These are phyloP conservation scores for Rhodomyrtus psidioides DNA, from an alignment of 441 rosid species.

Conservation along the genomic window DNA sequence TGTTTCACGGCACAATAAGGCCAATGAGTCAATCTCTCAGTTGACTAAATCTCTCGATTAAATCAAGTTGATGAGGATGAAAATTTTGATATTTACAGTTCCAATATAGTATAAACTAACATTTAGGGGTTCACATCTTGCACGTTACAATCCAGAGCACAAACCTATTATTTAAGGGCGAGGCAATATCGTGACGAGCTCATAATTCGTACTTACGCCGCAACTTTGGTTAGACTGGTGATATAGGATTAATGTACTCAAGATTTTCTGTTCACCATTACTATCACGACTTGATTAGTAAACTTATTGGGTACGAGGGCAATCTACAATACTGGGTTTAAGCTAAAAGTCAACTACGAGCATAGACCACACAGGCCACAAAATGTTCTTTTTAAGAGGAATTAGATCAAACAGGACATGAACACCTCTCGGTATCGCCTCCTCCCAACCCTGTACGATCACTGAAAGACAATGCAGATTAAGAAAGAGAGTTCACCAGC, in stretches of 20 bases:
- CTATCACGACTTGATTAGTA: not conserved
- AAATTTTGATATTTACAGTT: not conserved
- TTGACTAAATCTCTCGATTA: not conserved
- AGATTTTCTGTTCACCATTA: not conserved
- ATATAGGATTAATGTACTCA: not conserved
- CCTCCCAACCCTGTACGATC: not conserved
- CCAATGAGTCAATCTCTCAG: not conserved
- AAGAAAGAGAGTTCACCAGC: slow-evolving; percentile 28
- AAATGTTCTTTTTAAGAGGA: not conserved
- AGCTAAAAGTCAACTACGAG: not conserved
- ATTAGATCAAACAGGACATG: not conserved
- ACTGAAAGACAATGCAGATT: not conserved
- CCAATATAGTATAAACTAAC: not conserved
- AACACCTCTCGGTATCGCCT: not conserved
- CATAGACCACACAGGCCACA: not conserved
- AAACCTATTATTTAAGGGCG: not conserved
- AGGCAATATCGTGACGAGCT: not conserved
- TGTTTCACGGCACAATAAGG: not conserved
- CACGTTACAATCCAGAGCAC: not conserved
- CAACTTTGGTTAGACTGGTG: not conserved
- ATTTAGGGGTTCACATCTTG: not conserved
- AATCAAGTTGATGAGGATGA: not conserved
- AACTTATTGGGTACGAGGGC: not conserved
- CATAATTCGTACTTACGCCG: not conserved
- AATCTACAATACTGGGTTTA: not conserved